A percentile compares a stretch with the other conserved stretches of the same genome.
Evolutionary conservation across 139 green algal genomes (phyloP).

Genomic region (Marvania coccoides): DNA sequence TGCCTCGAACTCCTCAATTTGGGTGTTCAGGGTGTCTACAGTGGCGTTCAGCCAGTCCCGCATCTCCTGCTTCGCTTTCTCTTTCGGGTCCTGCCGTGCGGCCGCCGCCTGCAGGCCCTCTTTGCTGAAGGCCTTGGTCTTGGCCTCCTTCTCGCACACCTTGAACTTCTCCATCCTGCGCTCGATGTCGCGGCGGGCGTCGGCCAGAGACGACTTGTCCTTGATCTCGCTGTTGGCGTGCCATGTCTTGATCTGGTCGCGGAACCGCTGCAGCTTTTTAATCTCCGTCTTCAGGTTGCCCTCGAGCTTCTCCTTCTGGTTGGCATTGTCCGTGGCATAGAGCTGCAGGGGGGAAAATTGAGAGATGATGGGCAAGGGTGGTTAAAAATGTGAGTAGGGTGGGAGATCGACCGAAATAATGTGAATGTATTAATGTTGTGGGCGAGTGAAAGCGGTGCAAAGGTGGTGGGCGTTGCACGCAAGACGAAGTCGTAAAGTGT

Average conservation of each 20-base stretch:
- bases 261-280: constrained; percentile 97
- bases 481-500: no score
- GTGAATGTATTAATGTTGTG: no score
- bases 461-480: no score
- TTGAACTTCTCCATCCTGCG: constrained; percentile 98
- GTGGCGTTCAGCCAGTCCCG: constrained; percentile 87
- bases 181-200: constrained; percentile 88
- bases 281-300: constrained; percentile 99
- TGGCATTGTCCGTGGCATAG: constrained; percentile 82
- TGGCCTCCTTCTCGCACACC: constrained; percentile 90
- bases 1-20: constrained; percentile 87
- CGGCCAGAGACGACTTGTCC: constrained; percentile 82
- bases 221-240: constrained; percentile 87
- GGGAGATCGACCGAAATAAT: no score
- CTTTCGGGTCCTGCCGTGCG: constrained; percentile 71
- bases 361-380: no score
- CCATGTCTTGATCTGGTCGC: constrained; percentile 98
- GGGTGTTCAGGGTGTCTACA: constrained; percentile 66
- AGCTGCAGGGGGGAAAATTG: constrained; percentile 65
- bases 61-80: constrained; percentile 71
- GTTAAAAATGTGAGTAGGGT: no score
- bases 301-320: constrained; percentile 95
- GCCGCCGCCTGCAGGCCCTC: constrained; percentile 63
- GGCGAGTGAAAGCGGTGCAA: no score
- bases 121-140: constrained; percentile 93